phyloP scores from a whole-genome alignment of 2,329 filamentous ascomycete genomes.

The Dactylellina cionopaga region DNA sequence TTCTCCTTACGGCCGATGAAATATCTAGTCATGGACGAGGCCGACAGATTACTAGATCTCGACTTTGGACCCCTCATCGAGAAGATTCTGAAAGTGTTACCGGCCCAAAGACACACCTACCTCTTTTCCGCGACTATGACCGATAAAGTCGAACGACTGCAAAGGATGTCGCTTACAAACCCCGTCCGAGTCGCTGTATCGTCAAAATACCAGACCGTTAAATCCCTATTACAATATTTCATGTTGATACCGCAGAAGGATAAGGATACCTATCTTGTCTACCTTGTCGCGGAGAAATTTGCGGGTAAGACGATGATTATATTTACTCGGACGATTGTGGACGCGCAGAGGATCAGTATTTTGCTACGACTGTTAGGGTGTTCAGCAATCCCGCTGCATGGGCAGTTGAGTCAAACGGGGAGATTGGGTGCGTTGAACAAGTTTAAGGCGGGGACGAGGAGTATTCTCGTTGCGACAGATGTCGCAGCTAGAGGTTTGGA shows the following conservation, averaged over 20 bases:
- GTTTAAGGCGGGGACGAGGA: constrained; percentile 80
- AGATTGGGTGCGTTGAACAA: constrained; percentile 89
- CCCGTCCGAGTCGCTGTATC: constrained; percentile 85
- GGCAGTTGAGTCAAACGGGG: constrained; percentile 86
- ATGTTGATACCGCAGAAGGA: constrained; percentile 84
- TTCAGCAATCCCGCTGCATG: constrained; percentile 89
- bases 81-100: constrained; percentile 90
- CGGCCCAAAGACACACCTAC: constrained; percentile 77
- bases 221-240: constrained; percentile 85
- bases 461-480: constrained; percentile 91
- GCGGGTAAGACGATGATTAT: constrained; percentile 87
- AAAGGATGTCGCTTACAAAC: constrained; percentile 86
- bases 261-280: constrained; percentile 90
- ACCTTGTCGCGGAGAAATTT: constrained; percentile 80
- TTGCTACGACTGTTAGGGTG: constrained; percentile 86
- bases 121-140: constrained; percentile 96
- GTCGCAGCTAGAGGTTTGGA: constrained; percentile 93
- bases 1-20: constrained; percentile 85
- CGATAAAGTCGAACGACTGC: constrained; percentile 89
- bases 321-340: constrained; percentile 91
- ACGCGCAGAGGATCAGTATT: constrained; percentile 85
- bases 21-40: constrained; percentile 94
- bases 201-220: constrained; percentile 88
- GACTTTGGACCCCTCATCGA: constrained; percentile 93
- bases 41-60: constrained; percentile 88